A percentile compares a stretch with the other conserved stretches of the same genome.
These are phyloP conservation scores for Camelina hispida DNA, from an alignment of 345 rosid species.

Conservation along the genomic window DNA sequence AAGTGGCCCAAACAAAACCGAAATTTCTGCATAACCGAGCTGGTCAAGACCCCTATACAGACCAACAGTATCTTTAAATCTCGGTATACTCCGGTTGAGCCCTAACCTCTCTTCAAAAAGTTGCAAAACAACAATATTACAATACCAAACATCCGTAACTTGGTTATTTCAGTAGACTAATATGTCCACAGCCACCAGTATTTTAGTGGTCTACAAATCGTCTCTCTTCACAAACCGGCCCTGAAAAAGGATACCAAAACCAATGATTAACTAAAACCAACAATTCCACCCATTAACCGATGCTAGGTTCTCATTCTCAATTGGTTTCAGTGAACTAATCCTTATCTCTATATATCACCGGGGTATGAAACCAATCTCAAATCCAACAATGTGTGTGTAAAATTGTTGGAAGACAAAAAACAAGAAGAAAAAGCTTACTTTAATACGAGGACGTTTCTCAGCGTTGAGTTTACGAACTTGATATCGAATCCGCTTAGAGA, in stretches of 20 bases:
- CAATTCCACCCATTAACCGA: not conserved
- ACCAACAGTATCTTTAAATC: constrained; percentile 29
- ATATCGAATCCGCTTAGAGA: constrained; percentile 81
- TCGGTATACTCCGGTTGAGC: constrained; percentile 31
- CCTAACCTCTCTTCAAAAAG: constrained; percentile 22
- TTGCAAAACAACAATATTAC: constrained; percentile 13
- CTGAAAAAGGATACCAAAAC: constrained; percentile 26
- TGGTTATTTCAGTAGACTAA: constrained; percentile 19
- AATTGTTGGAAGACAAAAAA: not conserved
- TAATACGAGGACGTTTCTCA: constrained; percentile 89
- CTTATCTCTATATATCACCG: no score
- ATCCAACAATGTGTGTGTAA: not conserved
- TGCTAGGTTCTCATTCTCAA: not conserved
- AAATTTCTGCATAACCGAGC: constrained; percentile 33
- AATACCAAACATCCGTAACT: constrained; percentile 27
- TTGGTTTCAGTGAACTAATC: not conserved
- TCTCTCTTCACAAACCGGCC: constrained; percentile 50
- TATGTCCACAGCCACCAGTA: constrained; percentile 27
- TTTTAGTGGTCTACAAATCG: constrained; percentile 14
- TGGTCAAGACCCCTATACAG: constrained; percentile 44
- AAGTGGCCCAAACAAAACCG: constrained; percentile 27
- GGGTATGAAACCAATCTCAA: not conserved
- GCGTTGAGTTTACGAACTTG: constrained; percentile 95
- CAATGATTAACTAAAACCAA: constrained; percentile 11
- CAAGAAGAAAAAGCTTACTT: constrained; percentile 47